These are phyloP conservation scores for Dentipellis sp. DNA, from an alignment of 768 basidiomycete genomes.

Conservation along the genomic window DNA sequence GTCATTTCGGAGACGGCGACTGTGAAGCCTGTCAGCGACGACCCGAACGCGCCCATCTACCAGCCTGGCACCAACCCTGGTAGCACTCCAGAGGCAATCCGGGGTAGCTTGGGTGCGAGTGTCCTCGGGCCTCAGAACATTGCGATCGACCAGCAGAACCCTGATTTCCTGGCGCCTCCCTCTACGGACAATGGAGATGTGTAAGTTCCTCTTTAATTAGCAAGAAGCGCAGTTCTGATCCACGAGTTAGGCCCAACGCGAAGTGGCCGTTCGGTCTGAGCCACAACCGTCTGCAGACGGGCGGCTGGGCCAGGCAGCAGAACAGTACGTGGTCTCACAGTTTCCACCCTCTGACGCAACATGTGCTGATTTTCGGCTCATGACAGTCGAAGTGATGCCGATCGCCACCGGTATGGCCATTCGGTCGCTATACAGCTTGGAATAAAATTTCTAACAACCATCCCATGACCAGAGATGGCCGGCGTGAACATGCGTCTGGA, in stretches of 20 bases:
- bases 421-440: neutral
- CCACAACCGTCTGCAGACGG: slow-evolving; percentile 45
- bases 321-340: slow-evolving; percentile 26
- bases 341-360: no score
- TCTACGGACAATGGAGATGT: slow-evolving; percentile 50
- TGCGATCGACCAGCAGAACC: slow-evolving; percentile 45
- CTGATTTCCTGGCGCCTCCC: slow-evolving; percentile 51
- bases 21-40: slow-evolving; percentile 17
- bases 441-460: neutral
- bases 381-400: slow-evolving; percentile 36
- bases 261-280: slow-evolving; percentile 52
- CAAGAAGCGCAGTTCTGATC: neutral
- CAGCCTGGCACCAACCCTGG: slow-evolving; percentile 11
- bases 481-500: slow-evolving; percentile 26
- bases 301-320: slow-evolving; percentile 53
- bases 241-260: slow-evolving; percentile 30
- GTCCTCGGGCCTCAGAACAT: slow-evolving; percentile 53
- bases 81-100: slow-evolving; percentile 30
- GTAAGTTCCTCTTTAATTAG: slow-evolving; percentile 17
- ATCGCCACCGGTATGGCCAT: slow-evolving; percentile 33
- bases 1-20: slow-evolving; percentile 4
- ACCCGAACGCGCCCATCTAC: slow-evolving; percentile 20
- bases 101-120: slow-evolving; percentile 32
- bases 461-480: slow-evolving; percentile 15
- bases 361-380: neutral